These are phyloP conservation scores for Syzygium malaccense DNA, from an alignment of 441 rosid genomes.

Conservation along the genomic window DNA sequence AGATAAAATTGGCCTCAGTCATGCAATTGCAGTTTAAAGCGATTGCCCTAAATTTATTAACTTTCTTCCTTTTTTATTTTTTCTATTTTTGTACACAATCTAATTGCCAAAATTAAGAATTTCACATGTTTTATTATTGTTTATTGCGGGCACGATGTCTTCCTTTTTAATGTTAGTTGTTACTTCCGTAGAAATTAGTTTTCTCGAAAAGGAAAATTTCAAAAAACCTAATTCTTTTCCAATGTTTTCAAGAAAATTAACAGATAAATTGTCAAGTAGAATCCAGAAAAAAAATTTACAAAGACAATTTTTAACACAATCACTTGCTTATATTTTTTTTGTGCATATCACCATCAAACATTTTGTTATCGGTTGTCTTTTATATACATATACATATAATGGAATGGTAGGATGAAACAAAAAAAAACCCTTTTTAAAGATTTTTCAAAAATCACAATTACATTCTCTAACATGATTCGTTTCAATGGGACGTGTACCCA, in stretches of 20 bases:
- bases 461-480: neutral
- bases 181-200: neutral
- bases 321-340: neutral
- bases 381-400: neutral
- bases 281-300: neutral
- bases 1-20: neutral
- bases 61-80: neutral
- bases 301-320: no score
- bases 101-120: neutral
- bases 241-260: neutral
- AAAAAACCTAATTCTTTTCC: neutral
- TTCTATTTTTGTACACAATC: neutral
- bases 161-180: neutral
- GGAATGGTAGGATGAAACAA: neutral
- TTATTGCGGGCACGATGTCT: neutral
- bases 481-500: neutral
- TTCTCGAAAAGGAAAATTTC: neutral
- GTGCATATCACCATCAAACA: neutral
- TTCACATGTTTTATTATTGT: neutral
- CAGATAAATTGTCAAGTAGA: neutral
- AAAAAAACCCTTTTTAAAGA: neutral
- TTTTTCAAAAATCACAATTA: neutral
- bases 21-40: neutral
- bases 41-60: neutral
- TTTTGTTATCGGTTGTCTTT: neutral